Evolutionary conservation across 2,329 filamentous ascomycete species (phyloP).

Genomic region (Botryotinia calthae): DNA sequence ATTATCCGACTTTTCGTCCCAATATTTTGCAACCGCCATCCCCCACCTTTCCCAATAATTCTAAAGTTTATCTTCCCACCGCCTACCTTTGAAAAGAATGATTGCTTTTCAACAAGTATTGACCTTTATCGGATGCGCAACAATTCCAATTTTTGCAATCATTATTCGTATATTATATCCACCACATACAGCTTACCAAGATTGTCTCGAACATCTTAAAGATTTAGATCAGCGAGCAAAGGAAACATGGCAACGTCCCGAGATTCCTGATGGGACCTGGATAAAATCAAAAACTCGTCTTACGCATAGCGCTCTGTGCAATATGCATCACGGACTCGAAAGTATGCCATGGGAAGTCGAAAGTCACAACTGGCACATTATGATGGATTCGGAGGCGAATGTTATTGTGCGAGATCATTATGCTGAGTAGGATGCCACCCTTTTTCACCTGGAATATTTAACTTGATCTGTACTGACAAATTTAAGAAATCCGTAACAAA

Average conservation of each 20-base stretch:
- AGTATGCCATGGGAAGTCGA: not conserved
- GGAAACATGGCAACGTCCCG: not conserved
- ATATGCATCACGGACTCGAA: not conserved
- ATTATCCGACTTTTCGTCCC: not conserved
- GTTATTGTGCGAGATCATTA: not conserved
- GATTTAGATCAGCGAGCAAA: not conserved
- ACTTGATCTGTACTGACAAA: not conserved
- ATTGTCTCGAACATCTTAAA: not conserved
- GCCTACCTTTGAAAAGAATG: not conserved
- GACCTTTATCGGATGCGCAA: not conserved
- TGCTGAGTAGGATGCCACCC: not conserved
- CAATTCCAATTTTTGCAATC: not conserved
- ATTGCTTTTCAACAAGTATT: not conserved
- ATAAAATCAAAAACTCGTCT: not conserved
- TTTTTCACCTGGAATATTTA: not conserved
- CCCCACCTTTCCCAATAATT: not conserved
- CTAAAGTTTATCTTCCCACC: not conserved
- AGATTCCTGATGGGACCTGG: not conserved
- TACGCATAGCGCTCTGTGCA: not conserved
- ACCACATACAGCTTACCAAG: not conserved
- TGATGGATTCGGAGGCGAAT: not conserved
- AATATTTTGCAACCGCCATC: not conserved
- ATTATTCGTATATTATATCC: not conserved
- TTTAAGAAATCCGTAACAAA: not conserved
- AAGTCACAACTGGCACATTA: not conserved